phyloP scores from a whole-genome alignment of 257 asterid genomes.

The Solanum peruvianum region DNA sequence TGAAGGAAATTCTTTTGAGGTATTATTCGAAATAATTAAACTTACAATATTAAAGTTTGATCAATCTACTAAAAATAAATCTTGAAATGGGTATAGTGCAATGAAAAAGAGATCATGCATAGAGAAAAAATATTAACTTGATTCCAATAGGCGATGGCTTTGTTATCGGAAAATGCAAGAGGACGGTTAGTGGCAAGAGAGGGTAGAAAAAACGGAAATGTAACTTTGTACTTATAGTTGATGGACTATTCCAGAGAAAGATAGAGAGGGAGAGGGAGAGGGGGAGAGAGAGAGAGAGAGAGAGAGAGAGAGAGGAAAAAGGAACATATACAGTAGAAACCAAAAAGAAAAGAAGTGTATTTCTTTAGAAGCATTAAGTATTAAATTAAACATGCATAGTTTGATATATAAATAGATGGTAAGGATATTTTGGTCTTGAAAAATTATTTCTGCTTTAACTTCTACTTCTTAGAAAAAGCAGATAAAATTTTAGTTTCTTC shows the following conservation, averaged over 20 bases:
- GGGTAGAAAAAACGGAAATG: background rate
- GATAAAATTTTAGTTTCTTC: background rate
- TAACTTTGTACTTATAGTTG: background rate
- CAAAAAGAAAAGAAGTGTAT: background rate
- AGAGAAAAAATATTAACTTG: background rate
- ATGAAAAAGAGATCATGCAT: background rate
- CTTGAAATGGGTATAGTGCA: background rate
- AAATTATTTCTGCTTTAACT: too few relatives aligned
- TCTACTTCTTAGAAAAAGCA: background rate
- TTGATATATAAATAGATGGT: background rate
- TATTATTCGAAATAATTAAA: background rate
- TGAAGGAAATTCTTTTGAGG: background rate
- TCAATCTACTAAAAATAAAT: background rate
- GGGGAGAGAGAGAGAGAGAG: background rate
- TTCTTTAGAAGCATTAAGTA: background rate
- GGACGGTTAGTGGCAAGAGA: background rate
- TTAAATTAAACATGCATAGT: background rate
- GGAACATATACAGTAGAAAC: too few relatives aligned
- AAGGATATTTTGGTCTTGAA: background rate
- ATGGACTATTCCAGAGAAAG: background rate
- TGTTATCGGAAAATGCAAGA: background rate
- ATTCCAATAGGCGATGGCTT: background rate
- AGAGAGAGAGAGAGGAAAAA: background rate
- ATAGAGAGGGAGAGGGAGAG: too few relatives aligned
- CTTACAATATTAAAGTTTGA: background rate